Percentiles rank a stretch among this genome's conserved stretches.
Conservation (phyloP, 2,329 filamentous ascomycete genomes). For the Plenodomus lindquistii region DNA sequence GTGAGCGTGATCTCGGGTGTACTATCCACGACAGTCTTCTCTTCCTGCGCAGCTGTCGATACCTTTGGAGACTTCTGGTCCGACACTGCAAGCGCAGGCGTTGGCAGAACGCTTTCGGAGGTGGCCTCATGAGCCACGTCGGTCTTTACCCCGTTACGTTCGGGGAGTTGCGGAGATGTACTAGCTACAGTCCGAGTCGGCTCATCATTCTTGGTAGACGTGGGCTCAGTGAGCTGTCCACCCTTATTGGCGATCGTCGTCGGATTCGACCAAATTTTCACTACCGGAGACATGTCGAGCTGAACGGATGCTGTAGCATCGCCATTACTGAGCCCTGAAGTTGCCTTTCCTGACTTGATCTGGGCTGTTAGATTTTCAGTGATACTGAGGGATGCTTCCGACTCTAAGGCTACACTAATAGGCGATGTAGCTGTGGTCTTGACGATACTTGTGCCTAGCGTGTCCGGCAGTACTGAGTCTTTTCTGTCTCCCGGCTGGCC, state of each 20-base stretch:
- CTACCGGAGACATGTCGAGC: background rate
- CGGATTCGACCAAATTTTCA: background rate
- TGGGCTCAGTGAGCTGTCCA: background rate
- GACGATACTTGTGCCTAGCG: background rate
- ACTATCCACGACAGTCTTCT: background rate
- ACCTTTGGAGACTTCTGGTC: background rate
- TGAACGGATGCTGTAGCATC: background rate
- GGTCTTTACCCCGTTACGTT: background rate
- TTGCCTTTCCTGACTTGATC: too few species aligned
- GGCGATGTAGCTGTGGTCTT: too few species aligned
- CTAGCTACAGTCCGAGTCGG: background rate
- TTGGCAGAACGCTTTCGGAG: background rate
- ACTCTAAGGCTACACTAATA: too few species aligned
- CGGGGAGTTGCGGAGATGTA: background rate
- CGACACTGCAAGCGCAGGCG: background rate
- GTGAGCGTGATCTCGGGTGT: background rate
- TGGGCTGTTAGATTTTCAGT: too few species aligned
- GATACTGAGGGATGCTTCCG: too few species aligned
- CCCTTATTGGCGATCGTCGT: background rate
- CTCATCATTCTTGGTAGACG: background rate
- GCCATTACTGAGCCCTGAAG: too few species aligned
- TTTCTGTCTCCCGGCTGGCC: background rate
- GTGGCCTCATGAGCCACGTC: background rate
- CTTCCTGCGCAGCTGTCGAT: background rate
- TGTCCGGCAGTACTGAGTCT: background rate